A percentile compares a stretch with the other conserved stretches of the same genome.
Conservation (phyloP, 768 basidiomycete genomes). For the Mycena rosella region DNA sequence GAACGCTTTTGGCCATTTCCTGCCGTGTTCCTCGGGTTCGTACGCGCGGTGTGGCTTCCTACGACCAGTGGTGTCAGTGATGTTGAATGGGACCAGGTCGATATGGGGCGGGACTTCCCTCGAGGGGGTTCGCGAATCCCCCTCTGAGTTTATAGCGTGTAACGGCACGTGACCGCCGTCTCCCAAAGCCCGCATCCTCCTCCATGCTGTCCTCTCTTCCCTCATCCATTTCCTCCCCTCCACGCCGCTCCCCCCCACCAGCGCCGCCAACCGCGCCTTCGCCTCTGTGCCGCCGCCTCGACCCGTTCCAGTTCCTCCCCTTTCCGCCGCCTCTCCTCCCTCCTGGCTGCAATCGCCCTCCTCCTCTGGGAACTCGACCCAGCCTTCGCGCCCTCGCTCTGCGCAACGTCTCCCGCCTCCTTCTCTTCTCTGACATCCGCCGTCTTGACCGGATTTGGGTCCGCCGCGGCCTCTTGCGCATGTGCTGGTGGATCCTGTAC, state of each 20-base stretch:
- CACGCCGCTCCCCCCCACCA: conserved; percentile 1
- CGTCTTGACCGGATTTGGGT: neutral
- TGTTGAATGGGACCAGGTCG: neutral
- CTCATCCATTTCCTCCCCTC: neutral
- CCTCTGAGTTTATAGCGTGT: conserved; percentile 24
- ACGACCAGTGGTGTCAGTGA: conserved; percentile 16
- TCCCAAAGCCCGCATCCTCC: conserved; percentile 3
- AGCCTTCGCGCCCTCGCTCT: neutral
- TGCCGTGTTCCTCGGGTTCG: neutral
- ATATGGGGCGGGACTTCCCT: conserved; percentile 31
- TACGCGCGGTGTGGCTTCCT: conserved; percentile 7
- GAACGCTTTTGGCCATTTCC: conserved; percentile 1
- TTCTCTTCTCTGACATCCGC: neutral
- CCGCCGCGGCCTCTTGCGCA: too few species aligned
- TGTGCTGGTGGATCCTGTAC: too few species aligned
- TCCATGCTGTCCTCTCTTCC: conserved; percentile 12
- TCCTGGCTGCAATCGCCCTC: conserved; percentile 11
- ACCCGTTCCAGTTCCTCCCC: neutral
- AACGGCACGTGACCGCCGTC: conserved; percentile 3
- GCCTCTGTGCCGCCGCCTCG: neutral
- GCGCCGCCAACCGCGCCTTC: neutral
- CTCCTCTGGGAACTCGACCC: conserved; percentile 1
- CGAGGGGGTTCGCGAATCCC: conserved; percentile 29
- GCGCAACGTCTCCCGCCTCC: neutral
- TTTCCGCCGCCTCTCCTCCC: neutral